Base-by-base conservation (phyloP, 2,329 filamentous ascomycete genomes). In the Pyricularia grisea region DNA sequence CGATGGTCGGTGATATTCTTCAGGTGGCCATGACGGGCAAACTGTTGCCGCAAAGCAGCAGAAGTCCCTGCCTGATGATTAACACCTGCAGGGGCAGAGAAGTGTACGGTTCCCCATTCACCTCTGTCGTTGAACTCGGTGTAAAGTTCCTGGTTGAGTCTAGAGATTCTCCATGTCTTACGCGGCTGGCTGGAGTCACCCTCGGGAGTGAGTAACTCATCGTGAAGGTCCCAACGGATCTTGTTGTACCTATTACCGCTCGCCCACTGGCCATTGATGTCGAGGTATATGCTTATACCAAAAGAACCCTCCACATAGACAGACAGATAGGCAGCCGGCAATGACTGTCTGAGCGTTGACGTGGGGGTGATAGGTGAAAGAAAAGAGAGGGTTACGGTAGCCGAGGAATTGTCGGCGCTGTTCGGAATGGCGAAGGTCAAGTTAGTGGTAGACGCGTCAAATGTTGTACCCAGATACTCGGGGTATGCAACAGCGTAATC, bases 31-130 rank as follows among this genome's bases (percentile, higher is more conserved):
- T 84, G 88, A 70, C 84, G 82, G 0, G 92, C 87, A 77, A 96
- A 97, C 1, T 84, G 82, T 71, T 88, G 87, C 68, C 92, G 87
- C 27, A 95, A 80, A 10, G 83, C 71, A 2, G 82, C 84, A 7
- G 92, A 91, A 25, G 87, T 88, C 33, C 92, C 92, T 71, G 86
- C 87, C 78, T 94, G 88, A 75, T 94, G 89, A 30, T 85, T 82
- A 23, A 86, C 87, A 75, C 90, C 85, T 72, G 83, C 80, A 27
- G 92, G 91, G 1, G 84, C 92, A 27, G 90, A 90, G 76, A 96
- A 92, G 77, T 92, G 87, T 69, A 96, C 78, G 31, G 88, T 90
- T 4, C 93, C 93, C 93, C 93, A 96, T 85, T 96, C 92, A 0
- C 90, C 86, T 63, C 90, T 89, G 74, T 96, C 93, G 63, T 79